Evolutionary conservation across 1,284 basidiomycete genomes (phyloP), one percentile per base, ranked within the genome.

Genomic region (Boletus hoseneyae): DNA sequence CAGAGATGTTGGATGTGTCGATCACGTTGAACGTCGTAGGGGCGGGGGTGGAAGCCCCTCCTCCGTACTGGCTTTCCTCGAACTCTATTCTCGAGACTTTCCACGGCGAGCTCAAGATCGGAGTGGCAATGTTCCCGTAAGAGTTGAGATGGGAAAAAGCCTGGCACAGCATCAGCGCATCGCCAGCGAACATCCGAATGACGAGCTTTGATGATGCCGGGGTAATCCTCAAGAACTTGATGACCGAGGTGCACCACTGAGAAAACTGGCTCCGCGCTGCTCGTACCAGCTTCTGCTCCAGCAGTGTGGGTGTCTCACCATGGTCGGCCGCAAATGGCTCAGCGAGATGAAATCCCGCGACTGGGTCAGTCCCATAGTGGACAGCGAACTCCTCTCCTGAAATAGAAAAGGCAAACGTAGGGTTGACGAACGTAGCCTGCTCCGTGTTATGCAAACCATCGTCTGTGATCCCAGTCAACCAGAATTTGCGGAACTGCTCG

Each of bases 1-100:
- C 78, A 13, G 64, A 58, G n/a, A 81, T 52, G 50, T 79, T 80
- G 18, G 79, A 80, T 0, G 79, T 78, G 37, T 82, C 77, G 48
- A 82, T 77, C 39, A 80, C 68, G 43, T 79, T 68, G 65, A 82
- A 83, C 0, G 37, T 47, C 2, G 65, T 57, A 4, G 77, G 76
- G 0, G 74, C 72, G 0, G 52, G 51, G 8, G 44, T 38, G 12
- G 27, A 51, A 42, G 32, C 42, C 13, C 36, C 50, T 42, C 50
- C 34, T 30, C 52, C 54, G 45, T 78, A 78, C 19, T 72, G 69
- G 0, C 47, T 60, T 4, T 52, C 55, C 23, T 71, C 62, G 7
- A 79, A 64, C 2, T 61, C 51, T 37, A 78, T 64, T 15, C 56
- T 45, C 11, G 64, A 56, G 0, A 60, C 58, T 25, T 59, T 68